Evolutionary conservation across 202 grass and related monocot genomes (phyloP), one percentile per base, ranked within the genome.

Genomic region (Musa balbisiana): DNA sequence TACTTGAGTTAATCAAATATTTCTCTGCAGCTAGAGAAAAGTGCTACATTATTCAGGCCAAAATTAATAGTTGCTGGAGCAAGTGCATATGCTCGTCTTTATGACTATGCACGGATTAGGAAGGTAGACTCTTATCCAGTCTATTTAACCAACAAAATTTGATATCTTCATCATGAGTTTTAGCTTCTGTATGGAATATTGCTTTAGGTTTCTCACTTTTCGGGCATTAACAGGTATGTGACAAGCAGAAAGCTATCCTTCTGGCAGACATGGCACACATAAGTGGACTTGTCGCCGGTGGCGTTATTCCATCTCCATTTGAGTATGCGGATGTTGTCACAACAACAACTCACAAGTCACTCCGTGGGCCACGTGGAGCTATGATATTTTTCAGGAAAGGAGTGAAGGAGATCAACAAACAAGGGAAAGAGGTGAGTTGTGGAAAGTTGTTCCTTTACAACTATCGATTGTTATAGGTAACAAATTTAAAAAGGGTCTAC

Each of bases 301-400:
- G 82, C 76, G 87, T 99, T 67, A 85, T 94, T 81, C 87, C 91
- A 67, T 94, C 91, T 87, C 95, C 91, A 78, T 99, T 99, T 79
- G 91, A 99, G 52, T 88, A 99, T 79, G 95, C 91, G 72, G 95
- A 99, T 99, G 83, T 99, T 22, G 88, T 95, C 64, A 99, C 95
- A 64, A 94, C 95, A 51, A 99, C 95, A 26, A 99, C 95, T 75
- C 91, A 95, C 85, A 99, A 94, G 76, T 95, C 95, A 75, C 85
- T 99, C 54, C 91, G 91, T 82, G 91, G 91, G 53, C 95, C 95
- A 74, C 84, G 95, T 81, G 95, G 95, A 73, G 95, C 91, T 74
- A 99, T 99, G 91, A 94, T 99, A 83, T 99, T 99, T 81, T 99
- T 83, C 84, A 88, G 89, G 83, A 99, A 99, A 60, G 95, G 95